Conservation (phyloP, 139 green algal species). For the Auxenochlorella pyrenoidosa region DNA sequence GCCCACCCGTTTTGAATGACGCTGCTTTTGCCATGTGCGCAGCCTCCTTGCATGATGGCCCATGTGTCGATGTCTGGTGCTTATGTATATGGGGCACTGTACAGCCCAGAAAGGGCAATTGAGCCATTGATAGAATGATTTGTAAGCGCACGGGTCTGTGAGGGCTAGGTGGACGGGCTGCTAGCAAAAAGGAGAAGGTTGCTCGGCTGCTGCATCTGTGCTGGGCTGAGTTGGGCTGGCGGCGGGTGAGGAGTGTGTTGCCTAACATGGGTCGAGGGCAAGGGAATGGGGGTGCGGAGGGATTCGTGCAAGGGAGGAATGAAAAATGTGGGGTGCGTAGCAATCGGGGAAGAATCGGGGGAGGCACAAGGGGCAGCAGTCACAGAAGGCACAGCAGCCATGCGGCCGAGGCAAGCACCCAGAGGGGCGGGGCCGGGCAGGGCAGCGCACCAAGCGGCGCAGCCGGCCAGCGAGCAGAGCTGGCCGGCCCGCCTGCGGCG, state of each 20-base stretch:
- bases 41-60: too few relatives aligned
- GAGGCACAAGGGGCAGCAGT: too few relatives aligned
- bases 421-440: background rate
- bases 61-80: too few relatives aligned
- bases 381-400: background rate
- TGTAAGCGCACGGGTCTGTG: too few relatives aligned
- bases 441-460: background rate
- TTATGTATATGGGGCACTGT: too few relatives aligned
- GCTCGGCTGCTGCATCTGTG: background rate
- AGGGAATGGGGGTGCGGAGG: too few relatives aligned
- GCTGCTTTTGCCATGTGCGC: too few relatives aligned
- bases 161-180: background rate
- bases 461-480: background rate
- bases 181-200: background rate
- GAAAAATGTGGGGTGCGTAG: background rate
- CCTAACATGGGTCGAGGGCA: background rate
- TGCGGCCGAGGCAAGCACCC: background rate
- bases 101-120: background rate
- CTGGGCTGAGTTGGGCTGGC: background rate
- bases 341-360: conserved; percentile 14
- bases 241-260: background rate
- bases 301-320: too few relatives aligned
- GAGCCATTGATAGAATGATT: background rate
- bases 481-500: background rate
- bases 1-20: too few relatives aligned